Conservation (phyloP, 306 rosid genomes). For the Malus sieversii region DNA sequence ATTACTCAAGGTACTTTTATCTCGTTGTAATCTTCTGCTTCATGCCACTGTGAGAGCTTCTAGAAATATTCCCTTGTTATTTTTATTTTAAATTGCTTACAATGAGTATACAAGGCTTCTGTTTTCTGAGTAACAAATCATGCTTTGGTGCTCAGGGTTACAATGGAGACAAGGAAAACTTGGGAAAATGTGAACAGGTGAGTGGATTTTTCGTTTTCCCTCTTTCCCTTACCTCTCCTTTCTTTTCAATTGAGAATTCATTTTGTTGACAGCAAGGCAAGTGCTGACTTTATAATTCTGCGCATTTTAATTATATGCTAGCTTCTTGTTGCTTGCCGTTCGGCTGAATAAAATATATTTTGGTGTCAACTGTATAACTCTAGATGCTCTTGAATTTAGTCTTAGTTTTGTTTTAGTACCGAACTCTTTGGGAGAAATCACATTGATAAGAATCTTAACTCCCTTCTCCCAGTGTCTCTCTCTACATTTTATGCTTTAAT, state of each 20-base stretch:
- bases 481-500: constrained; percentile 12
- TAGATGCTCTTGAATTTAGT: background rate
- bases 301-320: background rate
- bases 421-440: background rate
- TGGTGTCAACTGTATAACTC: background rate
- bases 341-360: background rate
- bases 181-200: constrained; percentile 95
- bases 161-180: constrained; percentile 67
- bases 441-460: background rate
- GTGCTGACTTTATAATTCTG: background rate
- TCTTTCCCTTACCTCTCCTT: background rate
- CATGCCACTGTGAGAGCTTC: background rate
- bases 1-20: constrained; percentile 54
- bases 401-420: background rate
- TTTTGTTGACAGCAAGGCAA: constrained; percentile 3
- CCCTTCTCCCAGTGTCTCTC: background rate
- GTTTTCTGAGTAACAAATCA: constrained; percentile 16
- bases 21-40: constrained; percentile 9
- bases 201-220: constrained; percentile 9
- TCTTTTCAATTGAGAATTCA: background rate
- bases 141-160: constrained; percentile 53
- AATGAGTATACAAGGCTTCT: background rate
- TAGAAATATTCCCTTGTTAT: background rate
- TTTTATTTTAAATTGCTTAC: background rate
- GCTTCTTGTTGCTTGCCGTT: background rate